Conservation (phyloP, 352 stramenopile genomes). For the Peronospora belbahrii region DNA sequence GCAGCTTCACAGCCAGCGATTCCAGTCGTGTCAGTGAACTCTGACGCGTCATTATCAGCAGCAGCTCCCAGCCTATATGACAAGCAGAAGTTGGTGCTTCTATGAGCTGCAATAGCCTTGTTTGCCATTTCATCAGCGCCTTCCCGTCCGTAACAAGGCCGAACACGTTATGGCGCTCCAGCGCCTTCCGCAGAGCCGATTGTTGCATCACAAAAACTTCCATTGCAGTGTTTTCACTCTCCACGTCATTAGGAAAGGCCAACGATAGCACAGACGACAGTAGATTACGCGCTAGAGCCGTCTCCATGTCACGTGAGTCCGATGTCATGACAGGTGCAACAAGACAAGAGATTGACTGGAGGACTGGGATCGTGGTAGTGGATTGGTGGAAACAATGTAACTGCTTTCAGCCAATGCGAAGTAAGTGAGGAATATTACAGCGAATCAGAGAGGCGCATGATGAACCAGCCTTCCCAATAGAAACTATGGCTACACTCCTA, state of each 20-base stretch:
- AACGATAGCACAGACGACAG: slow-evolving; percentile 71
- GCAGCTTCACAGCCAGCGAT: slow-evolving; percentile 39
- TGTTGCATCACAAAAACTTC: slow-evolving; percentile 44
- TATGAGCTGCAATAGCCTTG: slow-evolving; percentile 49
- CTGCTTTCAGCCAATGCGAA: too few relatives aligned
- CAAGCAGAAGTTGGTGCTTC: slow-evolving; percentile 25
- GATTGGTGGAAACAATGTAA: slow-evolving; percentile 12
- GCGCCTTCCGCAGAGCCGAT: slow-evolving; percentile 34
- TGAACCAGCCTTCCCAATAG: too few relatives aligned
- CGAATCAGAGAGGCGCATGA: too few relatives aligned
- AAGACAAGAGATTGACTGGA: slow-evolving; percentile 3
- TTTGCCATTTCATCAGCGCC: slow-evolving; percentile 67
- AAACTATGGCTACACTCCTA: too few relatives aligned
- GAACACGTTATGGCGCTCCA: slow-evolving; percentile 70
- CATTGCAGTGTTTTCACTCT: slow-evolving; percentile 32
- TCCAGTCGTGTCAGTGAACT: slow-evolving; percentile 56
- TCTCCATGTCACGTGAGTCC: slow-evolving; percentile 8
- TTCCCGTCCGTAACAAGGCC: slow-evolving; percentile 63
- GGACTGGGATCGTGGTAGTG: slow-evolving; percentile 12
- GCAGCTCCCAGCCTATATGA: slow-evolving; percentile 49
- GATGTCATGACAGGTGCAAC: slow-evolving; percentile 4
- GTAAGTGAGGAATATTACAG: too few relatives aligned
- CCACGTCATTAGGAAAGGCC: slow-evolving; percentile 51
- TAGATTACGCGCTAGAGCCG: slow-evolving; percentile 62
- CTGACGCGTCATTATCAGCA: slow-evolving; percentile 52